Evolutionary conservation across 208 protist species (phyloP).

Genomic region (Acanthamoeba castellanii): DNA sequence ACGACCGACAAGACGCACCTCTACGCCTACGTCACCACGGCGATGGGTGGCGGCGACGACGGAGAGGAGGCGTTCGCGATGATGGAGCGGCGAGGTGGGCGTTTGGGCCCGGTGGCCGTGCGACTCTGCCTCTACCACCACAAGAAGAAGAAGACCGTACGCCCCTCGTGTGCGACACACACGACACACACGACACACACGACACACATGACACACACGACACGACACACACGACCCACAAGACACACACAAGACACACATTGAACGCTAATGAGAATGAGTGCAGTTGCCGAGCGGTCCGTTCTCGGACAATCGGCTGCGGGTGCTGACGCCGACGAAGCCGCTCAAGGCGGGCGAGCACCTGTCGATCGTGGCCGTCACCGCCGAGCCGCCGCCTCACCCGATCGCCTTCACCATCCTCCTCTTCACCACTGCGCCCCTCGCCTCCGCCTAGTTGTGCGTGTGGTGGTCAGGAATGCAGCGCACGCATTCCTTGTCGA

Average conservation of each 20-base stretch:
- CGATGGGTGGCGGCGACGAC: neutral
- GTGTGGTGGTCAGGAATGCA: no score
- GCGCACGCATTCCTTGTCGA: no score
- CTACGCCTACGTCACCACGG: neutral
- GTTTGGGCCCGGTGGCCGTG: neutral
- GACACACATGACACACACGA: no score
- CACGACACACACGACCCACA: no score
- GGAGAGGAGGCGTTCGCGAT: neutral
- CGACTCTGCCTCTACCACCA: constrained; percentile 43
- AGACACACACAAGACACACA: no score
- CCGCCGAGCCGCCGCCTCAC: neutral
- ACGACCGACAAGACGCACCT: neutral
- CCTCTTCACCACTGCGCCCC: neutral
- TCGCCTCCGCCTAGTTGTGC: no score
- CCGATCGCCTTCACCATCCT: constrained; percentile 1
- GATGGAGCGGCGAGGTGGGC: neutral
- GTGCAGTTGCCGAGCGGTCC: neutral
- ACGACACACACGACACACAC: no score
- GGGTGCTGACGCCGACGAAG: neutral
- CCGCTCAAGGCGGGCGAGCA: neutral
- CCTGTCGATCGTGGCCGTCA: constrained; percentile 17
- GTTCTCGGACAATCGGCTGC: constrained; percentile 26
- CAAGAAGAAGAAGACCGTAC: constrained; percentile 39
- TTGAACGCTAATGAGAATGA: neutral
- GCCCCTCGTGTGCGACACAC: neutral